These are phyloP conservation scores for Aphanoascus verrucosus DNA, from an alignment of 2,329 filamentous ascomycete genomes.

Conservation along the genomic window DNA sequence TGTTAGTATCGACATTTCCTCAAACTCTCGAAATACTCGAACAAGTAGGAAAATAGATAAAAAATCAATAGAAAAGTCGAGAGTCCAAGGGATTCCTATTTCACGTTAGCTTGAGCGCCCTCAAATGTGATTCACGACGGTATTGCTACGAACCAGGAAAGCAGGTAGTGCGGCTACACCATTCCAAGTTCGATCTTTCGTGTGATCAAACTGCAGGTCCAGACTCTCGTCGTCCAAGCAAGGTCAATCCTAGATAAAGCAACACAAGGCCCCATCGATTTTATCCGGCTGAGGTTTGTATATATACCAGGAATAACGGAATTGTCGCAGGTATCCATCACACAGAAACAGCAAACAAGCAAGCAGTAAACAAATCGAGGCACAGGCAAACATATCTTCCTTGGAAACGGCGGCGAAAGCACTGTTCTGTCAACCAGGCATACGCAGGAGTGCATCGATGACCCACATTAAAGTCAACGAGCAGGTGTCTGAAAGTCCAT, in stretches of 20 bases:
- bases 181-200: neutral
- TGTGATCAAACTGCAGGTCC: neutral
- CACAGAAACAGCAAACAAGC: slow-evolving; percentile 4
- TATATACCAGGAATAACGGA: neutral
- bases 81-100: neutral
- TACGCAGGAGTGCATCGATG: slow-evolving; percentile 2
- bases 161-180: neutral
- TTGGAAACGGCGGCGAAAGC: neutral
- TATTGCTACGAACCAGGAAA: slow-evolving; percentile 5
- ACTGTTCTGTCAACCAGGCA: slow-evolving; percentile 13
- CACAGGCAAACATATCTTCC: slow-evolving; percentile 4
- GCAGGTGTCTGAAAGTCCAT: neutral
- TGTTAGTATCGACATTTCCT: slow-evolving; percentile 12
- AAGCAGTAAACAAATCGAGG: neutral
- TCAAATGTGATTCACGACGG: neutral
- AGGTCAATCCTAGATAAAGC: neutral
- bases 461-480: slow-evolving; percentile 2
- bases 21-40: slow-evolving; percentile 1
- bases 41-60: neutral
- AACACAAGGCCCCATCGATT: neutral
- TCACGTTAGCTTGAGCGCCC: neutral
- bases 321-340: slow-evolving; percentile 3
- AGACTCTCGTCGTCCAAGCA: neutral
- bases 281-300: neutral
- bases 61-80: slow-evolving; percentile 1